Evolutionary conservation across 2,329 filamentous ascomycete genomes (phyloP).

Genomic region (Aureobasidium leucospermi): DNA sequence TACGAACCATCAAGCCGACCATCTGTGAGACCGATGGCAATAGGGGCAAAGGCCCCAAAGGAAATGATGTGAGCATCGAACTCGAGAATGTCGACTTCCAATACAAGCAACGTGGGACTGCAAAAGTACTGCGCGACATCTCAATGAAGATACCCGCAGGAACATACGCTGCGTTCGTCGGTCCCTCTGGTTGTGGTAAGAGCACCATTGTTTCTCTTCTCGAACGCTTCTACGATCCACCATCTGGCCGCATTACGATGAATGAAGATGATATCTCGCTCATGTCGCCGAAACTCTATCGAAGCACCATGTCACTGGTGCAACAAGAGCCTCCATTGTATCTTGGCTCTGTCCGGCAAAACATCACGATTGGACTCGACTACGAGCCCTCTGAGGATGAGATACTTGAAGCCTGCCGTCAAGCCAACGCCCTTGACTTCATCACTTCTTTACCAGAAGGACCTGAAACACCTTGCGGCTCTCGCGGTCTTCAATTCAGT

Average conservation of each 20-base stretch:
- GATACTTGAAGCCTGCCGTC: conserved; percentile 40
- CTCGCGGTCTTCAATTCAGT: conserved; percentile 42
- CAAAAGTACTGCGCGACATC: conserved; percentile 23
- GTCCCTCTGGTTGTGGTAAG: conserved; percentile 43
- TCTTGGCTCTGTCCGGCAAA: conserved; percentile 59
- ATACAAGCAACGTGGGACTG: conserved; percentile 22
- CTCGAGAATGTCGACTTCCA: conserved; percentile 23
- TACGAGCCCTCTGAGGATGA: conserved; percentile 32
- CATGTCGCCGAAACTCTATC: conserved; percentile 56
- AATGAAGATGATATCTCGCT: conserved; percentile 54
- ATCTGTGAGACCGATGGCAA: conserved; percentile 25
- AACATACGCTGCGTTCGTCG: conserved; percentile 40
- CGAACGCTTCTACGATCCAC: conserved; percentile 41
- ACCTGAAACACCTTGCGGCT: conserved; percentile 42
- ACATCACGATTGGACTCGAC: conserved; percentile 41
- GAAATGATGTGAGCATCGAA: conserved; percentile 18
- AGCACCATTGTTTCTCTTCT: conserved; percentile 40
- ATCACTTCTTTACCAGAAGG: conserved; percentile 46
- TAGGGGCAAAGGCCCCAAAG: conserved; percentile 22
- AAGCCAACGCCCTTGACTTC: conserved; percentile 49
- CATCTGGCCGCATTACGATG: conserved; percentile 32
- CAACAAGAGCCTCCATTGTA: conserved; percentile 69
- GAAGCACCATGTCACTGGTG: conserved; percentile 60
- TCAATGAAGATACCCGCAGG: conserved; percentile 28
- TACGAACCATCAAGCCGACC: conserved; percentile 31